Base-by-base conservation (phyloP, 2,329 filamentous ascomycete species). In the Monosporascus sp. region DNA sequence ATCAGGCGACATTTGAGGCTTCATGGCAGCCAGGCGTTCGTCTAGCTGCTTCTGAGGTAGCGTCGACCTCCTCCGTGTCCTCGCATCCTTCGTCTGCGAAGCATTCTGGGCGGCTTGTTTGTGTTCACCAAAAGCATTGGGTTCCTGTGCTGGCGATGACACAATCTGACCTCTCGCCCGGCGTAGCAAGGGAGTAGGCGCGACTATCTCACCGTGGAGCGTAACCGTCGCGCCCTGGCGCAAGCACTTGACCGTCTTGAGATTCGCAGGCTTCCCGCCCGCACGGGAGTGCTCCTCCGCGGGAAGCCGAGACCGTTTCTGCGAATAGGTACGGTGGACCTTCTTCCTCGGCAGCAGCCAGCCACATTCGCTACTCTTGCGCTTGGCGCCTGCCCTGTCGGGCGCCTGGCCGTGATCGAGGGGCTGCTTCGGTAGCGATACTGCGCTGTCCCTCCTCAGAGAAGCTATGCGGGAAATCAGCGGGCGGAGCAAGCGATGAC, bases 401-500 rank as follows among this genome's bases (percentile, higher is more conserved):
- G 49, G 53, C 49, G n/a, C 50, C 31, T 35, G 35, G 35, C 53
- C 51, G 20, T 52, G 50, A 1, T 52, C 50, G 7, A 17, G 17
- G 22, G 51, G 38, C 31, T 14, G 31, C 37, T 31, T 51, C 9
- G 26, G 48, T 26, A 59, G 51, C 20, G 59, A 56, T 28, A 56
- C 53, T 41, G 58, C 51, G 17, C 63, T 51, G 5, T 70, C 68
- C 52, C 68, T 74, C 24, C 67, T 68, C 3, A 77, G 59, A 37
- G 72, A 69, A 56, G 69, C 64, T 37, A 77, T 69, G 45, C 73
- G 67, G 14, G 74, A 76, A 28, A 72, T 66, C 51, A 77, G 59
- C 7, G 73, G 71, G 35, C 74, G 71, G 37, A 77, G 65, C 43
- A 77, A 59, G 22, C 74, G 70, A 51, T 75, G 68, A 51, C 74